These are phyloP conservation scores for Echinosophora koreensis DNA, from an alignment of 306 rosid genomes.

Conservation along the genomic window DNA sequence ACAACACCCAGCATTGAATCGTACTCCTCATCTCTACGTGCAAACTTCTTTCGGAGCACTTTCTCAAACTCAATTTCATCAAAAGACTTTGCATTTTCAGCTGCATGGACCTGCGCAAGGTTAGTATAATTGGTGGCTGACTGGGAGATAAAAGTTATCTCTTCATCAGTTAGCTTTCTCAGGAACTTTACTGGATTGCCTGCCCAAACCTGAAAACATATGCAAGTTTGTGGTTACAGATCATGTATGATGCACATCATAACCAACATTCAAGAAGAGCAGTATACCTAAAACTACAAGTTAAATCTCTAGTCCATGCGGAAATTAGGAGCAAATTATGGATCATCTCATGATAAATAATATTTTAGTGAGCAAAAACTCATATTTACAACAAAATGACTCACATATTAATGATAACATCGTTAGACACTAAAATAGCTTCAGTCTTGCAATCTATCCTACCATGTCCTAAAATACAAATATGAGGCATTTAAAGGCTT, in stretches of 20 bases:
- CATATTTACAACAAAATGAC: neutral
- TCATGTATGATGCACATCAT: neutral
- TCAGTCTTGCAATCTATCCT: constrained; percentile 25
- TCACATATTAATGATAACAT: constrained; percentile 7
- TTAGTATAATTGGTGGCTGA: constrained; percentile 81
- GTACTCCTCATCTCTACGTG: constrained; percentile 80
- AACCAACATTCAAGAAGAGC: constrained; percentile 24
- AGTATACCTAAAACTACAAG: neutral
- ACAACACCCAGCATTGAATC: constrained; percentile 87
- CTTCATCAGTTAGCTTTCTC: constrained; percentile 91
- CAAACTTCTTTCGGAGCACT: constrained; percentile 89
- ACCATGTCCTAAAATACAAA: neutral
- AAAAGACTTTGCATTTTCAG: constrained; percentile 79
- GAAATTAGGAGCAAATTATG: constrained; percentile 21
- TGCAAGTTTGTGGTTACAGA: constrained; percentile 32
- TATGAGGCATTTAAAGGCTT: constrained; percentile 1
- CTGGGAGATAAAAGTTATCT: constrained; percentile 82
- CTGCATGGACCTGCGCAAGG: constrained; percentile 96
- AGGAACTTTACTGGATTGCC: constrained; percentile 96
- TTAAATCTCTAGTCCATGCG: neutral
- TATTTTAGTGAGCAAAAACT: neutral
- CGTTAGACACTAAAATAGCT: neutral
- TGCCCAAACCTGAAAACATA: constrained; percentile 82
- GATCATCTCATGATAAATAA: constrained; percentile 24
- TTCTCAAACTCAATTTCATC: constrained; percentile 90